A percentile compares a stretch with the other conserved stretches of the same genome.
phyloP scores from a whole-genome alignment of 2,329 filamentous ascomycete genomes.

The Ceratocystis huliohia region DNA sequence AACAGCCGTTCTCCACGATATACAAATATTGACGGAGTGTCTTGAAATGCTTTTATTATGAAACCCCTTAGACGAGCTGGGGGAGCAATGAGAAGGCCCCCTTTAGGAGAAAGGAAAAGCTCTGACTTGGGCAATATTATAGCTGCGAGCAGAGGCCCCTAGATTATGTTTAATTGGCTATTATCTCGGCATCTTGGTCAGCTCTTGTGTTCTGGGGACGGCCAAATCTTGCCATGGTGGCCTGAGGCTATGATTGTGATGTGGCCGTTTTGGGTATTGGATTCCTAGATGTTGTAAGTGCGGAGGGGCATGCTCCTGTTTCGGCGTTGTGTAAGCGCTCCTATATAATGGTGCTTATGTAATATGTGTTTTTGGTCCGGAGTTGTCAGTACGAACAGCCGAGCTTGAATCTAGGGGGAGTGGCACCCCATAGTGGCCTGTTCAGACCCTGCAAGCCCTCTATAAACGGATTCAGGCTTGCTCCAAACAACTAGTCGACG shows the following conservation, averaged over 20 bases:
- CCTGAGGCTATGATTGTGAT: neutral
- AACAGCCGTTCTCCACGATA: neutral
- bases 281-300: neutral
- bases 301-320: neutral
- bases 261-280: neutral
- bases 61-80: neutral
- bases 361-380: neutral
- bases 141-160: neutral
- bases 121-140: neutral
- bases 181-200: neutral
- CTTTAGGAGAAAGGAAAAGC: neutral
- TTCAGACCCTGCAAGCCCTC: neutral
- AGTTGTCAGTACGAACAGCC: neutral
- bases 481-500: neutral
- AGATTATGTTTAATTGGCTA: neutral
- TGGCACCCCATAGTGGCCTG: slow-evolving; percentile 1
- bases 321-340: neutral
- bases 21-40: neutral
- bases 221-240: no score
- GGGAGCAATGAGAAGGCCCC: neutral
- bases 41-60: neutral
- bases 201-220: neutral
- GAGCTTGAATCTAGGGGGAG: neutral
- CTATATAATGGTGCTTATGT: neutral
- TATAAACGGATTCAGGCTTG: slow-evolving; percentile 4